Evolutionary conservation across 441 rosid species (phyloP).

Genomic region (Jatropha multifida): DNA sequence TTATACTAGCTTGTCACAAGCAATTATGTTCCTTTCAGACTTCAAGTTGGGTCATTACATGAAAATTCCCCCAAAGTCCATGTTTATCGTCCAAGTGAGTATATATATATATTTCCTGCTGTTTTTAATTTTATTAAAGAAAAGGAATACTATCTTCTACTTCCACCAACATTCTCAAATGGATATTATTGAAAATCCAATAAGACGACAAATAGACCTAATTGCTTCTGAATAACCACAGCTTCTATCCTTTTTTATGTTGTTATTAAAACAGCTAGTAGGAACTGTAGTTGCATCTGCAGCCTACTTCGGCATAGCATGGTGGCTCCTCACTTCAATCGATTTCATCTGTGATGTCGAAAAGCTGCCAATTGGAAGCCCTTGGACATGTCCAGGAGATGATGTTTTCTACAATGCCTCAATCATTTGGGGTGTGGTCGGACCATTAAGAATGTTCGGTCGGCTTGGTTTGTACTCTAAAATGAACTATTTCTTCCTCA

Average conservation of each 20-base stretch:
- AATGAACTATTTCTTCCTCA: constrained; percentile 50
- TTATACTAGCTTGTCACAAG: constrained; percentile 39
- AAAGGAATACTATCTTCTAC: too few relatives aligned
- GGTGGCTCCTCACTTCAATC: constrained; percentile 47
- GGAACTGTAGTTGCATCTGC: constrained; percentile 41
- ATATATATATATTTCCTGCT: too few relatives aligned
- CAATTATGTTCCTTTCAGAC: constrained; percentile 39
- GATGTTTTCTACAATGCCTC: constrained; percentile 55
- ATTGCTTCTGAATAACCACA: too few relatives aligned
- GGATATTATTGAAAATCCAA: too few relatives aligned
- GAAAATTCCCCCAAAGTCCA: constrained; percentile 53
- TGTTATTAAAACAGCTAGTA: constrained; percentile 15
- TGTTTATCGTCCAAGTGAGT: constrained; percentile 53
- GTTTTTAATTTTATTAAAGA: too few relatives aligned
- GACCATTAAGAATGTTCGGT: constrained; percentile 49
- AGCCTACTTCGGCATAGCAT: constrained; percentile 42
- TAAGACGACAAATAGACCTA: too few relatives aligned
- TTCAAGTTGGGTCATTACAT: constrained; percentile 54
- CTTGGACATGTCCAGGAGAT: constrained; percentile 52
- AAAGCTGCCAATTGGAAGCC: constrained; percentile 37
- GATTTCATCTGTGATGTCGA: constrained; percentile 33
- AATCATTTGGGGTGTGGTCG: constrained; percentile 51
- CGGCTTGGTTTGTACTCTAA: constrained; percentile 36
- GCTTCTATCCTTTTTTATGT: too few relatives aligned
- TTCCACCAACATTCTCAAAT: too few relatives aligned